Evolutionary conservation across 352 stramenopile species (phyloP), one percentile per base, ranked within the genome.

Genomic region (Phytophthora foliorum): DNA sequence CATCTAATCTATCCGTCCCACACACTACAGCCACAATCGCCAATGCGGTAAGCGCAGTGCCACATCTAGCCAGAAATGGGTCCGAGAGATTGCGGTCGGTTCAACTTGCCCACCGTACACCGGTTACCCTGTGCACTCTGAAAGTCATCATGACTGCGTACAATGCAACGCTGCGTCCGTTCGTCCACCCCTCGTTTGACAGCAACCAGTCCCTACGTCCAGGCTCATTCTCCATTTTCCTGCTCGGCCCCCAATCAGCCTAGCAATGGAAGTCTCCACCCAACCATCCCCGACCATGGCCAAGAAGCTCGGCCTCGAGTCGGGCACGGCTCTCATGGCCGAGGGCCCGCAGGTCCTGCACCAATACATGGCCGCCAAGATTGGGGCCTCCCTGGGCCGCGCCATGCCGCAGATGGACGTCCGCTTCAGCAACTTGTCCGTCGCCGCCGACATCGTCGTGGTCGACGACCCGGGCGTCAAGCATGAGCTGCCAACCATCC

Each of bases 341-440:
- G 45, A 85, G 3, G 77, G 75, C 2, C 73, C 78, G 10, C 55
- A 78, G 32, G 63, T 62, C 13, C 63, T 84, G 25, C 75, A 87
- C 38, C 51, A 74, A 2, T 51, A 76, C 34, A 32, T 83, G 13
- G 69, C 74, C 25, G 25, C 49, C 17, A 76, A 67, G 49, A 46
- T 83, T 32, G 70, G 70, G 10, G 67, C 78, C 5, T 41, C n/a
- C n/a, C n/a, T 78, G 16, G 69, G 75, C 13, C 57, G 66, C 2
- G 63, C 55, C 7, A 68, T 88, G 66, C 79, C 79, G 14, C 74
- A 82, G 45, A 72, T 81, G 58, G 74, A 85, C 24, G 68, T 88
- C n/a, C 77, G 74, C 10, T 84, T 88, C 63, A 69, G 59, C n/a
- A 67, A 84, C 56, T 52, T 88, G 9, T 81, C 77, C 11, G 36